Percentiles rank a stretch among this genome's conserved stretches.
Evolutionary conservation across 2,329 filamentous ascomycete species (phyloP).

Genomic region (Venturia pyrina): DNA sequence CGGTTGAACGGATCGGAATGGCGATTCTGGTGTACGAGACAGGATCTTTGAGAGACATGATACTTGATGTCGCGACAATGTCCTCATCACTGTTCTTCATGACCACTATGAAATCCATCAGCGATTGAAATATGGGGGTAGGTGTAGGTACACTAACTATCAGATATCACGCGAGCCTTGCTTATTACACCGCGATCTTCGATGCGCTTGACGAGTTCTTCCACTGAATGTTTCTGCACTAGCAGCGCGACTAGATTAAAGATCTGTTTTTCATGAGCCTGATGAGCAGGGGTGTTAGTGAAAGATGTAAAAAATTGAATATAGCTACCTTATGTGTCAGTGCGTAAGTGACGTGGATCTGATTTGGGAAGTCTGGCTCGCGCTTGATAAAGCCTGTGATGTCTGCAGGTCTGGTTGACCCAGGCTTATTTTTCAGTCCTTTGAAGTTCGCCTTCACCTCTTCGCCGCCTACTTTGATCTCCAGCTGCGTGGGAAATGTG

Average conservation of each 20-base stretch:
- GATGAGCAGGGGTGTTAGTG: constrained; percentile 7
- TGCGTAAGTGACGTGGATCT: constrained; percentile 80
- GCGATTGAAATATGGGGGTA: background rate
- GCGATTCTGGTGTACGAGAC: constrained; percentile 75
- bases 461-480: constrained; percentile 79
- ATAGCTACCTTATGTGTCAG: constrained; percentile 66
- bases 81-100: constrained; percentile 77
- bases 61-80: constrained; percentile 76
- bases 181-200: constrained; percentile 61
- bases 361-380: constrained; percentile 62
- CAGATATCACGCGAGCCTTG: constrained; percentile 69
- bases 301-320: background rate
- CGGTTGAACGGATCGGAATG: constrained; percentile 66
- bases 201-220: constrained; percentile 60
- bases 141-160: constrained; percentile 50
- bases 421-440: constrained; percentile 90
- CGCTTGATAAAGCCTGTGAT: constrained; percentile 69
- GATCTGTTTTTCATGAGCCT: constrained; percentile 21
- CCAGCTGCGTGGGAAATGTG: constrained; percentile 77
- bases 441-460: constrained; percentile 90
- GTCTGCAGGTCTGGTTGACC: constrained; percentile 87
- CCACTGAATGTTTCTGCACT: constrained; percentile 62
- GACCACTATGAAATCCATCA: constrained; percentile 47
- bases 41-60: constrained; percentile 87
- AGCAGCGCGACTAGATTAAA: constrained; percentile 57